Conservation (phyloP, 2,329 filamentous ascomycete genomes). For the Fusarium sp. region DNA sequence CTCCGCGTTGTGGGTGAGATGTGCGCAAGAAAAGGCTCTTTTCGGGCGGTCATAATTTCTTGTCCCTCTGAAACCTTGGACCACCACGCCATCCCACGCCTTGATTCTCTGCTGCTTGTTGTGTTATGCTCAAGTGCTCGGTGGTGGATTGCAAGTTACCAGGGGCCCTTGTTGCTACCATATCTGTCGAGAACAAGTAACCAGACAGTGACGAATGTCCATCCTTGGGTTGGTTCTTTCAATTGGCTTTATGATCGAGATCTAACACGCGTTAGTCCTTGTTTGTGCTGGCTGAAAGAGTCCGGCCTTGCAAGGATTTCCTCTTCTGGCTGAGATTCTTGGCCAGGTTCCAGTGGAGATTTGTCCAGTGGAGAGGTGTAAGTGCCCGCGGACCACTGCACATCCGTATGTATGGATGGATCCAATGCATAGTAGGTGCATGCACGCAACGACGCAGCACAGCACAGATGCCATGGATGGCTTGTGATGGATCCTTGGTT, state of each 20-base stretch:
- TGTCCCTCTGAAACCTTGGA: conserved; percentile 27
- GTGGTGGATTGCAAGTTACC: conserved; percentile 6
- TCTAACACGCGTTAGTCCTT: conserved; percentile 39
- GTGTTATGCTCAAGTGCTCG: conserved; percentile 2
- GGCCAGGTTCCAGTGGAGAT: conserved; percentile 9
- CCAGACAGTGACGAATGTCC: conserved; percentile 35
- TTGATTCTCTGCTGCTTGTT: conserved; percentile 23
- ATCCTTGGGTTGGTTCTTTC: conserved; percentile 42
- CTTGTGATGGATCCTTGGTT: not conserved
- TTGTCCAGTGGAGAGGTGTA: conserved; percentile 10
- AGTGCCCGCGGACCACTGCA: conserved; percentile 5
- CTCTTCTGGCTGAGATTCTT: conserved; percentile 16
- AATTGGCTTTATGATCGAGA: conserved; percentile 49
- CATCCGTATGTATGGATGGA: conserved; percentile 17
- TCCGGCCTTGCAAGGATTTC: conserved; percentile 25
- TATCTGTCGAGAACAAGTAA: conserved; percentile 25
- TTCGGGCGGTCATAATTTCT: not conserved
- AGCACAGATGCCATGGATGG: not conserved
- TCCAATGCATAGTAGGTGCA: conserved; percentile 2
- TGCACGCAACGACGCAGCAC: not conserved
- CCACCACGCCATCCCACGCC: conserved; percentile 38
- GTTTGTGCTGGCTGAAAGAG: conserved; percentile 31
- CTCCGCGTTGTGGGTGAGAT: conserved; percentile 2
- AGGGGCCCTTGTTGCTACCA: conserved; percentile 18
- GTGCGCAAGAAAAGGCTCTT: conserved; percentile 25